These are phyloP conservation scores for Pisolithus marmoratus DNA, from an alignment of 768 basidiomycete genomes.

Conservation along the genomic window DNA sequence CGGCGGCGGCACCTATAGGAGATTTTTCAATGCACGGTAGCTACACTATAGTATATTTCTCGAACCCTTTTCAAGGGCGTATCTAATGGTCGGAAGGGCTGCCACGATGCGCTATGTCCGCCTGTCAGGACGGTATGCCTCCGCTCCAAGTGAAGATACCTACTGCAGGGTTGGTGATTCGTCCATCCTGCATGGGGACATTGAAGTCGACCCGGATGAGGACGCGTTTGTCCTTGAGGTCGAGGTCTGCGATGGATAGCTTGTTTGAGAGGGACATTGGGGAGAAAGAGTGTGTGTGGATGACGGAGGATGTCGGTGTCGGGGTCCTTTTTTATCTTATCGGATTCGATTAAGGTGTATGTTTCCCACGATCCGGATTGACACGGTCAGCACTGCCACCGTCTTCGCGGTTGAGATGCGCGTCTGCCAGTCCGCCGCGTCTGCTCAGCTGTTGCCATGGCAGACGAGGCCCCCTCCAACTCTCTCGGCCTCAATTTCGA, in stretches of 20 bases:
- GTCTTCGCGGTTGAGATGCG: neutral
- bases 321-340: conserved; percentile 1
- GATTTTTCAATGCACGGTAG: neutral
- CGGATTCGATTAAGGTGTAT: conserved; percentile 1
- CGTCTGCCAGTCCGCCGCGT: conserved; percentile 4
- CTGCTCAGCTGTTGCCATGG: conserved; percentile 26
- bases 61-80: conserved; percentile 81
- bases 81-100: conserved; percentile 91
- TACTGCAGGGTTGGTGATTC: conserved; percentile 96
- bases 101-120: conserved; percentile 85
- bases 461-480: conserved; percentile 43
- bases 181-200: conserved; percentile 82
- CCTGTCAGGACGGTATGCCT: neutral
- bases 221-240: conserved; percentile 79
- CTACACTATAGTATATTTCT: neutral
- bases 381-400: neutral
- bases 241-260: conserved; percentile 83
- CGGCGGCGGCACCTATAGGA: conserved; percentile 62
- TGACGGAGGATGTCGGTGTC: conserved; percentile 18
- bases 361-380: conserved; percentile 6
- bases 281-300: conserved; percentile 13
- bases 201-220: conserved; percentile 97
- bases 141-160: conserved; percentile 27
- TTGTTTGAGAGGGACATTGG: conserved; percentile 92
- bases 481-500: conserved; percentile 70